Evolutionary conservation across 768 basidiomycete genomes (phyloP).

Genomic region (Hypholoma fasciculare): DNA sequence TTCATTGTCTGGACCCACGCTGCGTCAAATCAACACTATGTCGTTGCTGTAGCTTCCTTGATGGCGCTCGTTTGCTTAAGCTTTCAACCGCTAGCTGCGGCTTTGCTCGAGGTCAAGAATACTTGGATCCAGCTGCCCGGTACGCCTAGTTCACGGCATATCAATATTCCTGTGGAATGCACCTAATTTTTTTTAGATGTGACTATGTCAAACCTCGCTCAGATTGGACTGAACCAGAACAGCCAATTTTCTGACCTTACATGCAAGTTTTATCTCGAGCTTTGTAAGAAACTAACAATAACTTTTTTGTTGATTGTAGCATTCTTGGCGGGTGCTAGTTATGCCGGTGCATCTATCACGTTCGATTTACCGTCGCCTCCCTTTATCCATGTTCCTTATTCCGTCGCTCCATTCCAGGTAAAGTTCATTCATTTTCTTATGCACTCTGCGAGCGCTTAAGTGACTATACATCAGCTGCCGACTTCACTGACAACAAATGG

Average conservation of each 20-base stretch:
- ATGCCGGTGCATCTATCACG: constrained; percentile 47
- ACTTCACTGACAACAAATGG: constrained; percentile 38
- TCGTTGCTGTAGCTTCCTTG: constrained; percentile 48
- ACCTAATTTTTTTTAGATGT: constrained; percentile 26
- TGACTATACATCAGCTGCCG: constrained; percentile 31
- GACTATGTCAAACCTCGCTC: constrained; percentile 34
- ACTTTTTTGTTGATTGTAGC: constrained; percentile 25
- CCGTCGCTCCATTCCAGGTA: constrained; percentile 48
- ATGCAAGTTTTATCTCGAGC: constrained; percentile 27
- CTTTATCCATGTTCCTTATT: constrained; percentile 46
- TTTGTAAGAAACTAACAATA: not conserved
- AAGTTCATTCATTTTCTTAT: constrained; percentile 6
- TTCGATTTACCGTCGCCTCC: constrained; percentile 46
- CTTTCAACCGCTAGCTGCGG: constrained; percentile 54
- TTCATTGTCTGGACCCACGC: constrained; percentile 49
- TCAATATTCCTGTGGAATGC: not conserved
- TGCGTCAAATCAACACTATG: constrained; percentile 45
- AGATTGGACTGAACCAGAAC: constrained; percentile 46
- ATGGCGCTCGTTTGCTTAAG: constrained; percentile 47
- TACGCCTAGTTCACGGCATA: constrained; percentile 16
- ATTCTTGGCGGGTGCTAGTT: constrained; percentile 56
- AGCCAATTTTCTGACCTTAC: constrained; percentile 47
- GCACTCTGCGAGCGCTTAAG: not conserved
- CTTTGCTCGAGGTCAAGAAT: constrained; percentile 47
- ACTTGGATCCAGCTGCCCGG: constrained; percentile 44